Evolutionary conservation across 2,329 filamentous ascomycete species (phyloP).

Genomic region (Didymella arachidicola): DNA sequence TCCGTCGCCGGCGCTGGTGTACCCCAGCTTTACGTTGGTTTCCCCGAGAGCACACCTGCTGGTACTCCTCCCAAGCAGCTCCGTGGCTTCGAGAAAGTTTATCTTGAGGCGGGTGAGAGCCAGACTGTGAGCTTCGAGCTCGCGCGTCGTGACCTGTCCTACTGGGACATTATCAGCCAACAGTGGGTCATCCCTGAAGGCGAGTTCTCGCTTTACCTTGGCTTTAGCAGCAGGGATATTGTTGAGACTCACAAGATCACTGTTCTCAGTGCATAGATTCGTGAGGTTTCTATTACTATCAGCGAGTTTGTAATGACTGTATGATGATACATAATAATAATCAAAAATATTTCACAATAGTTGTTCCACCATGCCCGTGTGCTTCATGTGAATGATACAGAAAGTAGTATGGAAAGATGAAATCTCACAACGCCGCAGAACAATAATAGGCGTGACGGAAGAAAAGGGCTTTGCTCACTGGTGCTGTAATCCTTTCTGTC

Average conservation of each 20-base stretch:
- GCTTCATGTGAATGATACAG: no score
- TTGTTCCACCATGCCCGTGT: no score
- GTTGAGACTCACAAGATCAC: constrained; percentile 31
- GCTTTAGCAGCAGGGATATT: constrained; percentile 40
- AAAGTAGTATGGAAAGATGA: no score
- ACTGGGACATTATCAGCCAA: constrained; percentile 79
- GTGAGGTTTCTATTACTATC: not conserved
- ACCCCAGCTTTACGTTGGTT: constrained; percentile 65
- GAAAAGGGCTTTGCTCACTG: no score
- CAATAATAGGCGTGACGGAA: no score
- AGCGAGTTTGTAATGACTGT: constrained; percentile 15
- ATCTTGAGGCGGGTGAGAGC: constrained; percentile 63
- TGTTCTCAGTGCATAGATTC: constrained; percentile 22
- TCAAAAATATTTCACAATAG: not conserved
- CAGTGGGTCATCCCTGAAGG: constrained; percentile 74
- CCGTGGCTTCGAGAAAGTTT: constrained; percentile 61
- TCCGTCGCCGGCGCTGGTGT: constrained; percentile 59
- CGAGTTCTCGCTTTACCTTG: constrained; percentile 42
- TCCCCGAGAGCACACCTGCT: constrained; percentile 64
- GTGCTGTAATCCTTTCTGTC: no score
- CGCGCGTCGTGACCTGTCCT: constrained; percentile 81
- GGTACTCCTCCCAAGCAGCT: constrained; percentile 59
- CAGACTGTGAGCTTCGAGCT: constrained; percentile 72
- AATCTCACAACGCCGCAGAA: no score
- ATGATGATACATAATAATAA: constrained; percentile 14